These are phyloP conservation scores for Meredithiella fracta DNA, from an alignment of 2,329 filamentous ascomycete genomes.

Conservation along the genomic window DNA sequence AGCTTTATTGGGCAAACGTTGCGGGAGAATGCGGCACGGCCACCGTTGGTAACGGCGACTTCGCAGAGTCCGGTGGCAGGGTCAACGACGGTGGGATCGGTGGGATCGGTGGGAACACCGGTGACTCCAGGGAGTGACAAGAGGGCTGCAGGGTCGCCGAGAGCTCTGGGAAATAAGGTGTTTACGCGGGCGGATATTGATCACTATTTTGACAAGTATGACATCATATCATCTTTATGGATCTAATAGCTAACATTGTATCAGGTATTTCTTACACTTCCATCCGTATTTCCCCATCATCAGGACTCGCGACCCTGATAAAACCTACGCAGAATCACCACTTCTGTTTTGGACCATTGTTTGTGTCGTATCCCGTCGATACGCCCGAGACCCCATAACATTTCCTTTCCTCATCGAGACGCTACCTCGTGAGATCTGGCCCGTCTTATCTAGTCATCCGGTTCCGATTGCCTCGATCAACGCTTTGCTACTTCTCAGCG, in stretches of 20 bases:
- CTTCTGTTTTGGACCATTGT: conserved; percentile 41
- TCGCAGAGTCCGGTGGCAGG: neutral
- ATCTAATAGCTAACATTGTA: neutral
- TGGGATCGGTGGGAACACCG: neutral
- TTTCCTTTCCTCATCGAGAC: conserved; percentile 31
- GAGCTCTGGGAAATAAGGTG: conserved; percentile 27
- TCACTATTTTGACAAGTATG: conserved; percentile 37
- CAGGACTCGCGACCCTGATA: conserved; percentile 32
- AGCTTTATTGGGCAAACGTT: neutral
- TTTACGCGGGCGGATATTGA: conserved; percentile 37
- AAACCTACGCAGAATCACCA: conserved; percentile 30
- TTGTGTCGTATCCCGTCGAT: conserved; percentile 32
- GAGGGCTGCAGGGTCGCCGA: neutral
- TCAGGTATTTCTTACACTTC: conserved; percentile 34
- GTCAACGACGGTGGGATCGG: neutral
- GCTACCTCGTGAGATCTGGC: conserved; percentile 30
- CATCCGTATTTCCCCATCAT: conserved; percentile 38
- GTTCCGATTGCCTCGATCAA: conserved; percentile 33
- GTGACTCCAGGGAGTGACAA: neutral
- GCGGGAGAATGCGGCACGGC: neutral
- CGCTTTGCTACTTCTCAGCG: conserved; percentile 33
- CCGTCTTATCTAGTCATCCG: conserved; percentile 26
- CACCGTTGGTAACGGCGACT: neutral
- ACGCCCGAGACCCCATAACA: conserved; percentile 27
- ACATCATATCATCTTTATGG: neutral